Conservation (phyloP, 2,329 filamentous ascomycete species). For the Claviceps sp. region DNA sequence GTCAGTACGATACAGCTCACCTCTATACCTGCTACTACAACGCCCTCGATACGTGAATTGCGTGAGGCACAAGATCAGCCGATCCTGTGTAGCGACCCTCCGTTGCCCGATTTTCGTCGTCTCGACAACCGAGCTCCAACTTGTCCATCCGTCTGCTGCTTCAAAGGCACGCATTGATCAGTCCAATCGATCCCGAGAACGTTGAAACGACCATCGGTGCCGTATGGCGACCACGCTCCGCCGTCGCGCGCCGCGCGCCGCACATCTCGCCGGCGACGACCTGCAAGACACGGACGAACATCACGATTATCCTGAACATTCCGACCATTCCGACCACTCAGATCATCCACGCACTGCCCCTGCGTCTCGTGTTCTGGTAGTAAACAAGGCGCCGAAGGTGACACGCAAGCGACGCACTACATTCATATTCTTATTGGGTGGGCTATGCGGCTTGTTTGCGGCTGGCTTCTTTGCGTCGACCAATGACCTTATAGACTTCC, state of each 20-base stretch:
- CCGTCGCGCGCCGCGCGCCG: constrained; percentile 17
- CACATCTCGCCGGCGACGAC: constrained; percentile 10
- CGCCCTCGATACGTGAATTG: not conserved
- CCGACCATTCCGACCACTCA: constrained; percentile 10
- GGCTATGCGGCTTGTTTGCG: constrained; percentile 76
- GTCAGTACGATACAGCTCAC: no score
- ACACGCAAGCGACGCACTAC: constrained; percentile 61
- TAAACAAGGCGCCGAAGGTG: constrained; percentile 29
- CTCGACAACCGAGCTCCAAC: not conserved
- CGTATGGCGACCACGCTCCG: constrained; percentile 18
- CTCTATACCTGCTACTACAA: not conserved
- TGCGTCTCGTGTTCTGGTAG: constrained; percentile 26
- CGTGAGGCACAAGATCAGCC: not conserved
- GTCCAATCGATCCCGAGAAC: not conserved
- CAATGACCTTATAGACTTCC: constrained; percentile 79
- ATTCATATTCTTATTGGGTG: constrained; percentile 77
- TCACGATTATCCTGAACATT: not conserved
- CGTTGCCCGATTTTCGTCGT: not conserved
- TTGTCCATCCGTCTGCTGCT: not conserved
- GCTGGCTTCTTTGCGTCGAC: constrained; percentile 82
- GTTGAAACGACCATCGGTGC: not conserved
- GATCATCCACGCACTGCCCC: constrained; percentile 15
- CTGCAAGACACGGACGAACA: constrained; percentile 16
- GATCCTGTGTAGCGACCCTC: not conserved
- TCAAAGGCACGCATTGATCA: not conserved